Base-by-base conservation (phyloP, 805 yeast genomes). In the Saturnispora besseyi region DNA sequence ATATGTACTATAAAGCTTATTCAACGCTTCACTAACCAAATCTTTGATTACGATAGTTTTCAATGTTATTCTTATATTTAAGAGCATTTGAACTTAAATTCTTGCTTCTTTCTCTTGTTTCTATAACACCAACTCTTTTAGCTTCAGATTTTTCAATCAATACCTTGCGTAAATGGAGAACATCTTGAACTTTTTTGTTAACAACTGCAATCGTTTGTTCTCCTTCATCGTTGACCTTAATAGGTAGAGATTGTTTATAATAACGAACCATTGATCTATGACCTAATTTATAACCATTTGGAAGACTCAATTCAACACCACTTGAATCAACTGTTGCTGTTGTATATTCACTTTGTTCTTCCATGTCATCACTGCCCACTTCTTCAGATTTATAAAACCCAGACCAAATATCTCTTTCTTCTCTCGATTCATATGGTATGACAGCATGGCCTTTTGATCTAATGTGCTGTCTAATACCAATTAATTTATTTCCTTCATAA, bases 391-490 rank as follows among this genome's bases (percentile, higher is more conserved):
- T 95, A 61, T 91, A 93, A 63, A 80, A 93, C 42, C 77, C 78
- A 0, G 84, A 74, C 45, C 91, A 73, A 57, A 79, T 79, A 38
- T 77, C 73, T 60, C 82, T 78, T 59, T 93, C 95, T 45, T 79
- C 82, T 47, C 77, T 82, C 0, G 79, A 70, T 60, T 93, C 98
- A 66, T 84, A 93, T 0, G 98, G 97, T 50, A 93, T 73, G 59
- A 81, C 77, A 69, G 91, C 86, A 65, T 93, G 99, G 46, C 91
- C 83, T 66, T 91, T 93, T 4, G 82, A 75, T 3, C 70, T 59
- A 79, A 87, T 78, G 66, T 93, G 99, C 42, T 87, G 93, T 55
- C 97, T 80, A 7, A 87, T 90, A 53, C 96, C 86, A 56, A 83
- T 87, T 37, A 90, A 63, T 46, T 79, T 79, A 53, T 78, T 78